Percentiles rank a stretch among this genome's conserved stretches.
Conservation (phyloP, 2,329 filamentous ascomycete species). For the Thelonectria blattea region DNA sequence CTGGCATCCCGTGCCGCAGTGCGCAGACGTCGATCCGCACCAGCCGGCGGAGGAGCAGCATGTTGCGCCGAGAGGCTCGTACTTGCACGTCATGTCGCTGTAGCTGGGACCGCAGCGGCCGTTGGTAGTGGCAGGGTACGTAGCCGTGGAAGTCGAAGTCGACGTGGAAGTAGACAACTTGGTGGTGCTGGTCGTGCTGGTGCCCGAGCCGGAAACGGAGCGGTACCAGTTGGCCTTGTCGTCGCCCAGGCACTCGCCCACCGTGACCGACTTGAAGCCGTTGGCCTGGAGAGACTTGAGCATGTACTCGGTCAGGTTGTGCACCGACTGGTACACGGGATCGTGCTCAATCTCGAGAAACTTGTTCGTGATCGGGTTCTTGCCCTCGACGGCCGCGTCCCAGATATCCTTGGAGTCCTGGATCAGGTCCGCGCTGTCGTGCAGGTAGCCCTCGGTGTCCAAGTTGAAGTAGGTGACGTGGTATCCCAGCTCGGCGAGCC, state of each 20-base stretch:
- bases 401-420: conserved; percentile 50
- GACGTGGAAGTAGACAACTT: conserved; percentile 1
- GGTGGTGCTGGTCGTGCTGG: conserved; percentile 24
- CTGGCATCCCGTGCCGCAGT: conserved; percentile 50
- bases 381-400: conserved; percentile 45
- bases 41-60: conserved; percentile 43
- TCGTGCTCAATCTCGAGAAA: conserved; percentile 63
- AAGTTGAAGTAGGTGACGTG: conserved; percentile 65
- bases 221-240: conserved; percentile 60
- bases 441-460: conserved; percentile 66
- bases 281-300: conserved; percentile 47
- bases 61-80: conserved; percentile 13
- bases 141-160: conserved; percentile 4
- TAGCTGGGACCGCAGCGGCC: conserved; percentile 33
- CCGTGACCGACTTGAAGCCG: conserved; percentile 55
- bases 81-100: conserved; percentile 33
- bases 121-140: conserved; percentile 18
- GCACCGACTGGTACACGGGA: conserved; percentile 52
- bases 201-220: not conserved
- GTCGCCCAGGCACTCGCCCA: conserved; percentile 60
- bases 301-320: conserved; percentile 52
- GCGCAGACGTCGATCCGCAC: conserved; percentile 47
- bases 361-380: conserved; percentile 33
- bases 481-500: conserved; percentile 56
- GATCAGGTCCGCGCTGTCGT: conserved; percentile 56